phyloP scores from a whole-genome alignment of 352 stramenopile species.

The Phytopythium cucurbitacearum region DNA sequence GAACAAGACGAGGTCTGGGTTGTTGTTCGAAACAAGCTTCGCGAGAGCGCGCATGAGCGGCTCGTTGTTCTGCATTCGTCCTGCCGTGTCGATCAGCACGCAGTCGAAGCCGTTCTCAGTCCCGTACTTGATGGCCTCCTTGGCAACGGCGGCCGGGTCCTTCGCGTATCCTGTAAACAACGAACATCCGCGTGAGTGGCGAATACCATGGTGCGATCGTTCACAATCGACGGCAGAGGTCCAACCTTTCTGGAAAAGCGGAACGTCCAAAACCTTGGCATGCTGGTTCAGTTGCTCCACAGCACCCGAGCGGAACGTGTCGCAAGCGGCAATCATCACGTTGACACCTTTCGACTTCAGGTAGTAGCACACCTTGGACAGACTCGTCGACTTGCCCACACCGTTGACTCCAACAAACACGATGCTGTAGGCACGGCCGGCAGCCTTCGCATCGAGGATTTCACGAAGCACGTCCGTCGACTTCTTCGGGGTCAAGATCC shows the following conservation, averaged over 20 bases:
- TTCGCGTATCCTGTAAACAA: conserved; percentile 91
- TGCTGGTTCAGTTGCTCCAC: conserved; percentile 99
- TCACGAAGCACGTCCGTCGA: conserved; percentile 95
- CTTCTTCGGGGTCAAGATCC: conserved; percentile 94
- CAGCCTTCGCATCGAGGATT: conserved; percentile 85
- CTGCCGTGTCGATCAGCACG: conserved; percentile 98
- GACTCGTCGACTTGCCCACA: conserved; percentile 97
- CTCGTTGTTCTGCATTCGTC: conserved; percentile 99
- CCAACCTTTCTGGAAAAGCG: conserved; percentile 91
- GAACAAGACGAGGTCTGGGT: conserved; percentile 97
- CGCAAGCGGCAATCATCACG: conserved; percentile 95
- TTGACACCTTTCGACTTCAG: conserved; percentile 97
- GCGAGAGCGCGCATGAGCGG: conserved; percentile 97
- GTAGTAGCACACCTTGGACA: conserved; percentile 99
- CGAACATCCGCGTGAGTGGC: no score
- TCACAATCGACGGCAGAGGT: background rate
- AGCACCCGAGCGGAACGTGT: conserved; percentile 98
- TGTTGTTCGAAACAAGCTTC: conserved; percentile 96
- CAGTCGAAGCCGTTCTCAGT: conserved; percentile 94
- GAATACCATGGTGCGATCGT: no score
- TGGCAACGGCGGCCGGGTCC: conserved; percentile 94
- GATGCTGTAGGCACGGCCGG: conserved; percentile 94
- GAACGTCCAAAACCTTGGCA: conserved; percentile 94
- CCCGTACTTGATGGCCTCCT: conserved; percentile 94
- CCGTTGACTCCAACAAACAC: conserved; percentile 99